Base-by-base conservation (phyloP, 495 filamentous ascomycete species). In the Platismatia glauca region DNA sequence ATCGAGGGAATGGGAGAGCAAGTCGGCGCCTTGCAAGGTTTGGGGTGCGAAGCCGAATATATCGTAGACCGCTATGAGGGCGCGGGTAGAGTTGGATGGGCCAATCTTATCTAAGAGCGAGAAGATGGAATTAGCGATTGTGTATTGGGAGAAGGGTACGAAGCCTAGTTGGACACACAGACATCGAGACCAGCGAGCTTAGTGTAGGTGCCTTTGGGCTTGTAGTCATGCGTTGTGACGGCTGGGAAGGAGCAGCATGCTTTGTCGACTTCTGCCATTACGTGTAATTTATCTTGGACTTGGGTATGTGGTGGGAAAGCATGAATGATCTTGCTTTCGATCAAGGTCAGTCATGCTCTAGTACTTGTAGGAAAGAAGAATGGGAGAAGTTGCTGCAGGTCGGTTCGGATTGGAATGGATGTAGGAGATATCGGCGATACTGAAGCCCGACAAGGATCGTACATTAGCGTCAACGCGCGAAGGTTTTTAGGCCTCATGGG, bases 141-240 rank as follows among this genome's bases (percentile, higher is more conserved):
- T 5, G 34, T 53, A 48, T 60, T 24, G 31, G 34, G 20, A 41
- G 24, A 3, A 29, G n/a, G 55, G 37, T 61, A 29, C 29, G 57
- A 52, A 16, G 15, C 34, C 48, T 8, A 35, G 43, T 37, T 41
- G 35, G 37, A 71, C 76, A 65, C 68, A 88, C 86, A 93, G 27
- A 87, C 89, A 62, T 87, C 88, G 43, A 88, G 70, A 27, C 83
- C 86, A 20, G 78, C 84, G 62, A 89, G 72, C 24, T 78, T 81
- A 41, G 81, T 78, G 65, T 85, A 91, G 39, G 74, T 72, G 63
- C 89, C 89, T 70, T 89, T 86, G n/a, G 78, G 70, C 12, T 69
- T 72, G 71, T 91, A 91, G 16, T 78, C 83, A 62, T 82, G 65
- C 12, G 76, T 55, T 39, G 35, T 61, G 0, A 61, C 37, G 16